Conservation (phyloP, 805 yeast species). For the Schizosaccharomyces japonicus region DNA sequence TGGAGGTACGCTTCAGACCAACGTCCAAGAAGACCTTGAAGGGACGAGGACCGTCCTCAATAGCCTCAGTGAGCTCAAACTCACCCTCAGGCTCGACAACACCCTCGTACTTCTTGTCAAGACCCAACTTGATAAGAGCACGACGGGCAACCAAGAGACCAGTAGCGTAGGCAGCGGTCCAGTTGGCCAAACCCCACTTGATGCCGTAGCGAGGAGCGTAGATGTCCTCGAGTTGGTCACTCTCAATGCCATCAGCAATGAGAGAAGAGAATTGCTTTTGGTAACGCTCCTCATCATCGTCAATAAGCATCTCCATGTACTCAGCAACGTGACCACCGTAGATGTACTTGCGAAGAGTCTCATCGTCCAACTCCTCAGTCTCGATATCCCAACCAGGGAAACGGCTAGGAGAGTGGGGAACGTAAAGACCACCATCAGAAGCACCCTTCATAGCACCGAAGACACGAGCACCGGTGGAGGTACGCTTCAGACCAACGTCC, state of each 20-base stretch:
- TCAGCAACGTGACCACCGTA: constrained; percentile 99
- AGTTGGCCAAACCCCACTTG: constrained; percentile 95
- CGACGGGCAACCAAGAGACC: constrained; percentile 98
- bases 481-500: constrained; percentile 97
- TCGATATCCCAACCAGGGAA: constrained; percentile 99
- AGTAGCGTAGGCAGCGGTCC: constrained; percentile 98
- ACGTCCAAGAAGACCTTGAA: constrained; percentile 98
- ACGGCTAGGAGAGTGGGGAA: constrained; percentile 98
- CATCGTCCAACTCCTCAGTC: constrained; percentile 93
- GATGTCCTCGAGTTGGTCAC: constrained; percentile 88
- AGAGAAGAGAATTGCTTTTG: constrained; percentile 84
- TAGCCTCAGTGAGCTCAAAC: constrained; percentile 85
- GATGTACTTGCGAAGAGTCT: constrained; percentile 92
- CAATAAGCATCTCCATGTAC: constrained; percentile 99
- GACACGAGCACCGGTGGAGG: constrained; percentile 99
- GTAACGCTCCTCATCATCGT: constrained; percentile 99
- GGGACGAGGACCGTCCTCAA: constrained; percentile 95
- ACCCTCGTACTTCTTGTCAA: constrained; percentile 94
- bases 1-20: constrained; percentile 99
- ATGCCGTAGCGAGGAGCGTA: constrained; percentile 94
- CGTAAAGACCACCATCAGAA: constrained; percentile 97
- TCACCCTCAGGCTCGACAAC: constrained; percentile 99
- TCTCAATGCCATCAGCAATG: constrained; percentile 90
- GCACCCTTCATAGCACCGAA: constrained; percentile 99
- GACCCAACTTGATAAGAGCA: constrained; percentile 88